Conservation (phyloP, 495 filamentous ascomycete genomes). For the Halenospora varia region DNA sequence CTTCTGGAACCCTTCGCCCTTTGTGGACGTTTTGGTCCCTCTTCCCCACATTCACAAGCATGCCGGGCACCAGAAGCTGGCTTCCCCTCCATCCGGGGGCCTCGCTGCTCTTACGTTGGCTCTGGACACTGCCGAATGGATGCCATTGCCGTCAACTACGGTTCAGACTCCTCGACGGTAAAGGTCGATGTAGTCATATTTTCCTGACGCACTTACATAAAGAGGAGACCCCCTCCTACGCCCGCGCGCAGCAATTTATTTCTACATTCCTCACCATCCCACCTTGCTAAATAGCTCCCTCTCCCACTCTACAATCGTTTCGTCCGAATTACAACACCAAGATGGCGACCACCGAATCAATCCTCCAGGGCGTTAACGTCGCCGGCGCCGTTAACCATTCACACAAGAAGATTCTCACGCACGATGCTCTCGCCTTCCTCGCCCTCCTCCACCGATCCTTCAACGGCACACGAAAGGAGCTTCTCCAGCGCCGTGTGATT, state of each 20-base stretch:
- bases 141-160: not conserved
- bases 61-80: not conserved
- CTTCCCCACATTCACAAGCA: conserved; percentile 9
- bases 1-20: not conserved
- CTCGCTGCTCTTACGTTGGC: not conserved
- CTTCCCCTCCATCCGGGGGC: conserved; percentile 1
- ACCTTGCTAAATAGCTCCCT: not conserved
- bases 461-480: conserved; percentile 82
- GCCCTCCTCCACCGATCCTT: conserved; percentile 92
- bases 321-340: conserved; percentile 19
- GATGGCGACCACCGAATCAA: conserved; percentile 68
- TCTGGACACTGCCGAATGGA: not conserved
- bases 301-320: not conserved
- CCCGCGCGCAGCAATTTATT: not conserved
- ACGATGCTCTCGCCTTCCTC: conserved; percentile 87
- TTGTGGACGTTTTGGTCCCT: not conserved
- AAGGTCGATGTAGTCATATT: not conserved
- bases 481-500: conserved; percentile 78
- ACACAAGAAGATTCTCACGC: conserved; percentile 86
- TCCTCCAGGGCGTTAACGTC: conserved; percentile 86
- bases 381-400: conserved; percentile 72
- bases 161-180: not conserved
- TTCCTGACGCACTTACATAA: not conserved
- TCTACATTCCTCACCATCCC: not conserved
- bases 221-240: not conserved